Base-by-base conservation (phyloP, 371 early-diverging fungal species). In the Blastocladiella emersonii region DNA sequence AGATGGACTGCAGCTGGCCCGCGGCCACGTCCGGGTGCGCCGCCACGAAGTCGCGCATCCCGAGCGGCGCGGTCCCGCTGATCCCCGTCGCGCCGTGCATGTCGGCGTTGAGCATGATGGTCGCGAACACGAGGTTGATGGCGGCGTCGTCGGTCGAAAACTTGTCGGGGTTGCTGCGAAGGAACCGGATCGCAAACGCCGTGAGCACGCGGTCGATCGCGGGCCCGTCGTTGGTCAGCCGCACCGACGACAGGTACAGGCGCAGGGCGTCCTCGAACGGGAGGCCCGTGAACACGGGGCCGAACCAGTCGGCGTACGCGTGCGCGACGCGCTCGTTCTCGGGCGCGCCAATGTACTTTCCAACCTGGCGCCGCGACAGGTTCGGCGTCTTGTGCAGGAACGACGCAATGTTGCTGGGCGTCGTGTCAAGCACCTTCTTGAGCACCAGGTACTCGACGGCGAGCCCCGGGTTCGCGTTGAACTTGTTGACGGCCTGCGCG, bases 101-200 rank as follows among this genome's bases (percentile, higher is more conserved):
- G 64, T 90, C 90, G 15, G 92, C 88, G 73, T 93, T 94, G 61
- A 95, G 76, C 39, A 85, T 82, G 71, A 94, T 76, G 76, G 90
- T 86, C 32, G 91, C 83, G 61, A 87, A 88, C 34, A 87, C 83
- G 13, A 95, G 84, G 66, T 85, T 86, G 66, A 85, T 80, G 0
- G 83, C 82, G 70, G 83, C 79, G 17, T 77, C 83, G 61, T 81
- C 79, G 59, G 77, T 80, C 56, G 79, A 78, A 34, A 75, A 77
- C 41, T 81, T 80, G 0, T 73, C 70, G 63, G 65, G 69, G 66
- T 72, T 76, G 62, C 62, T 67, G 34, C 78, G 43, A 59, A 80
- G 83, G 86, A 89, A 96, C 63, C 85, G 84, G 56, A 81, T 78
- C 7, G 90, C 81, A 69, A 91, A 90, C 6, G 82, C 77, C 61